Evolutionary conservation across 2,329 filamentous ascomycete species (phyloP), one percentile per base, ranked within the genome.

Genomic region (Penicillium decumbens): DNA sequence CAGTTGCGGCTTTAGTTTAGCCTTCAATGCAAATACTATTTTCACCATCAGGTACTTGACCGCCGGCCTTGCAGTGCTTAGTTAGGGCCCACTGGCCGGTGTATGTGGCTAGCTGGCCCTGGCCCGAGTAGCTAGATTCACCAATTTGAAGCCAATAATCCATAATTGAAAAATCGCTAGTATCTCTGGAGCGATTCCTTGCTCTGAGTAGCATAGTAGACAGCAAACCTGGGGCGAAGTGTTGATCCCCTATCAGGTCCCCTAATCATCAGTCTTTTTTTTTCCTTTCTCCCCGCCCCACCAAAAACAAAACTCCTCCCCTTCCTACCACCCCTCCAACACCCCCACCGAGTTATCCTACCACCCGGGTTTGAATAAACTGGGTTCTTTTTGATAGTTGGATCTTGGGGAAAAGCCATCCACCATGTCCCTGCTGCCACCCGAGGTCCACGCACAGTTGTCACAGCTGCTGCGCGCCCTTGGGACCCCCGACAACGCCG

Each of bases 391-490:
- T 57, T 55, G 48, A 54, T 43, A 56, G 56, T 59, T 61, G 58
- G 56, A 62, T 59, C 51, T 61, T 62, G 58, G 63, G 54, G 58
- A 59, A 61, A 57, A 60, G 53, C 54, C 55, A 58, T 55, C 56
- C 61, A 74, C 62, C 56, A 93, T 95, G 89, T 95, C 92, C 70
- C 75, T 95, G 61, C 83, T 97, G 39, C 85, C 90, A 58, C 77
- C 86, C 59, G 89, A 96, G 67, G 81, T 93, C 65, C 88, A 93
- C 71, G 80, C 83, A 62, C 89, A 92, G 75, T 84, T 98, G 65
- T 79, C 80, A 58, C 87, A 91, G 80, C 83, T 98, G 60, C 80
- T 98, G 68, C 84, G 88, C 75, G 91, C 87, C 61, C 82, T 98
- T 58, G 88, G 93, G 75, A 92, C 89, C 41, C 76, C 89, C 62